Evolutionary conservation across 495 filamentous ascomycete species (phyloP).

Genomic region (Penicillium tannophilum): DNA sequence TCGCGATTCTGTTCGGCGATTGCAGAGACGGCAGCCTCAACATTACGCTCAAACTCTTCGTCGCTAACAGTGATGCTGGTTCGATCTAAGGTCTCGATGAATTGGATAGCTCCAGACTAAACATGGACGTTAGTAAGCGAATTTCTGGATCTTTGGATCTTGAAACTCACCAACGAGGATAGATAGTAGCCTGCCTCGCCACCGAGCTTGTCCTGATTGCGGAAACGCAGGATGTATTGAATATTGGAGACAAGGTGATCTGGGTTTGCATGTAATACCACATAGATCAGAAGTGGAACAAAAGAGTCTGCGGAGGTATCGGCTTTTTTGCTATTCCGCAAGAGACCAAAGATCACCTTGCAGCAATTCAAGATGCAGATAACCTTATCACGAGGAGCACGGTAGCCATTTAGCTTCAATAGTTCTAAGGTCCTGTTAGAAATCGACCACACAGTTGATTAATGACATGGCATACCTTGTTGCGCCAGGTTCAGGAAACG

Average conservation of each 20-base stretch:
- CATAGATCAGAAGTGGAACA: conserved; percentile 93
- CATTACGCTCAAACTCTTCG: conserved; percentile 91
- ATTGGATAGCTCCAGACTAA: conserved; percentile 93
- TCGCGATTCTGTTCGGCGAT: conserved; percentile 86
- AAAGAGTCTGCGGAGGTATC: conserved; percentile 97
- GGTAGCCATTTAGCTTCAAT: conserved; percentile 91
- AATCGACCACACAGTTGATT: neutral
- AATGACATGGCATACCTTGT: conserved; percentile 58
- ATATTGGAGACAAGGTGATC: conserved; percentile 96
- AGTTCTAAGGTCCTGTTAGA: conserved; percentile 63
- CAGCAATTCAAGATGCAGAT: conserved; percentile 98
- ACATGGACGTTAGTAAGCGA: conserved; percentile 14
- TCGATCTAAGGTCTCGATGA: conserved; percentile 93
- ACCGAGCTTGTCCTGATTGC: conserved; percentile 94
- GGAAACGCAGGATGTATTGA: conserved; percentile 95
- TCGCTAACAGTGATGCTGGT: conserved; percentile 92
- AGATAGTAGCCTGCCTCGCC: conserved; percentile 98
- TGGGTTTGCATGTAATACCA: conserved; percentile 90
- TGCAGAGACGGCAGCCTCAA: conserved; percentile 93
- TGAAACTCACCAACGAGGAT: conserved; percentile 74
- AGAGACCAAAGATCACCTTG: conserved; percentile 98
- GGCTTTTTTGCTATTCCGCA: conserved; percentile 81
- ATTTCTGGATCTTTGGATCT: neutral
- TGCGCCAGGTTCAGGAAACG: conserved; percentile 88
- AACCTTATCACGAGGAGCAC: conserved; percentile 95